Conservation (phyloP, 1,284 basidiomycete species). For the Ustilago cynodontis region DNA sequence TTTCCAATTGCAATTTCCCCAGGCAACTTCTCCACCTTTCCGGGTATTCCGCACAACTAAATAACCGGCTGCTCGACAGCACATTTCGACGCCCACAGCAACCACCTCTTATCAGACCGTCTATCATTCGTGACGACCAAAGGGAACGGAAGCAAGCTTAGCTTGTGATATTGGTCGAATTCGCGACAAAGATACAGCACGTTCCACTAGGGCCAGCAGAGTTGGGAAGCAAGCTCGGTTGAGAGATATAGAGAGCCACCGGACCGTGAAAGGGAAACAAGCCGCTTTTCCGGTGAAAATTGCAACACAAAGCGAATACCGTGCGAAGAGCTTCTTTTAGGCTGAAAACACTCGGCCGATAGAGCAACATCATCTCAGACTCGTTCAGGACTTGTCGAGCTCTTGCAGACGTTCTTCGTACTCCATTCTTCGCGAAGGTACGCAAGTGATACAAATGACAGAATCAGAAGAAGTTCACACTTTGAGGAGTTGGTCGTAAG, state of each 20-base stretch:
- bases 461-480: too few species aligned
- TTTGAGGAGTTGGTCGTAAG: background rate
- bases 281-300: conserved; percentile 3
- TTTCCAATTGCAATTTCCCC: conserved; percentile 5
- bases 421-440: too few species aligned
- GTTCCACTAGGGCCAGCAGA: background rate
- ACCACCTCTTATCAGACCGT: background rate
- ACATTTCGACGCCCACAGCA: background rate
- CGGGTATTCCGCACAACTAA: conserved; percentile 9
- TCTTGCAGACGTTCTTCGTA: too few species aligned
- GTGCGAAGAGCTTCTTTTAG: background rate
- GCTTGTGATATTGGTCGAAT: background rate
- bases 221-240: background rate
- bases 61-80: conserved; percentile 2
- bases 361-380: too few species aligned
- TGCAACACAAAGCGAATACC: background rate
- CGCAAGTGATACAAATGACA: too few species aligned
- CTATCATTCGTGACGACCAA: background rate
- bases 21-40: conserved; percentile 12
- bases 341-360: background rate
- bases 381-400: too few species aligned
- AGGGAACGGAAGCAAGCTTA: background rate
- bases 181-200: background rate
- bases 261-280: background rate
- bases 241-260: background rate